These are phyloP conservation scores for Calonectria hawksworthii DNA, from an alignment of 2,329 filamentous ascomycete genomes.

Conservation along the genomic window DNA sequence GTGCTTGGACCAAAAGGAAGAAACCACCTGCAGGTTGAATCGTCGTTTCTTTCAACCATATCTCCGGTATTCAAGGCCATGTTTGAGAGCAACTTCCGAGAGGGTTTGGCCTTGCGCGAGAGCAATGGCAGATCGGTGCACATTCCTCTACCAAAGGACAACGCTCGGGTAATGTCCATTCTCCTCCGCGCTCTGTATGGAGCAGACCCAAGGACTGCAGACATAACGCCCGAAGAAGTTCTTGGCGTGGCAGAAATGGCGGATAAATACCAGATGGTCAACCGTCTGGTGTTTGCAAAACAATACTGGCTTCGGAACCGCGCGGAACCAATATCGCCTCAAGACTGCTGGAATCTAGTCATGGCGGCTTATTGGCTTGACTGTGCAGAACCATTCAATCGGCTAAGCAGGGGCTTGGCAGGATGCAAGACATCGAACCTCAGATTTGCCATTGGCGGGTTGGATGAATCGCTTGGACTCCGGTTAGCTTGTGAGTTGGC, in stretches of 20 bases:
- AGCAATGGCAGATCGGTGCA: not conserved
- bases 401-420: not conserved
- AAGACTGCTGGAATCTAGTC: conserved; percentile 8
- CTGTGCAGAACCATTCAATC: conserved; percentile 2
- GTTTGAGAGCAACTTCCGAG: not conserved
- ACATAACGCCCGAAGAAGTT: not conserved
- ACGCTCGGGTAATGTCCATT: not conserved
- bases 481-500: not conserved
- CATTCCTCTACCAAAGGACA: not conserved
- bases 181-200: not conserved
- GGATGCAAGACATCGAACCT: not conserved
- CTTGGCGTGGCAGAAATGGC: not conserved
- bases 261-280: conserved; percentile 4
- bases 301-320: conserved; percentile 4
- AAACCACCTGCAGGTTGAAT: not conserved
- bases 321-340: not conserved
- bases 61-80: not conserved
- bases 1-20: not conserved
- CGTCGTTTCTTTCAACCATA: not conserved
- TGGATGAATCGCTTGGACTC: conserved; percentile 3
- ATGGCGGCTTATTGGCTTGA: not conserved
- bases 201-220: not conserved
- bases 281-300: not conserved
- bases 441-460: not conserved
- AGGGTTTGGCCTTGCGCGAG: not conserved